Base-by-base conservation (phyloP, 2,329 filamentous ascomycete genomes). In the Fusarium cicatricum region DNA sequence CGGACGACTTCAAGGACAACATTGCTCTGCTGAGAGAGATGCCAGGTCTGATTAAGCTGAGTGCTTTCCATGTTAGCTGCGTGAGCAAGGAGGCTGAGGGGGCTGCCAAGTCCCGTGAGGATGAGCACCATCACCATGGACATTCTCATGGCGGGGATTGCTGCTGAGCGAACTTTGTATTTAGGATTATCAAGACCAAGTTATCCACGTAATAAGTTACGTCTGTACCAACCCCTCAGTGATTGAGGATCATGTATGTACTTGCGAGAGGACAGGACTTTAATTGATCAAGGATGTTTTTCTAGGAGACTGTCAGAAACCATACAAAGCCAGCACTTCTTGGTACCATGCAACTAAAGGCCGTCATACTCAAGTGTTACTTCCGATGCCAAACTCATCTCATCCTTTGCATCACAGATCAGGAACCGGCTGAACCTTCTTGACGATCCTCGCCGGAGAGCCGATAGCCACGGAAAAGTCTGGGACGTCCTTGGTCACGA, bases 401-500 rank as follows among this genome's bases (percentile, higher is more conserved):
- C 23, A 26, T 10, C 6, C 23, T 21, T n/a, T 2, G 11, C 34
- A 16, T 15, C 15, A 19, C 16, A 40, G 9, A 12, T 21, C 15
- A 11, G 43, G 43, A 4, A 77, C 68, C 11, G 74, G 60, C 4
- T 75, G 71, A 36, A 82, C 73, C 58, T 72, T 79, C 71, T 77
- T 82, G 11, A 82, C 70, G 2, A 83, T 78, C 60, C 65, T 74
- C 0, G 81, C 80, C 2, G 81, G 81, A 2, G 75, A 70, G 0
- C 81, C 81, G 23, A 81, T 68, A 0, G 79, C 81, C 3, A 83
- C 76, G 2, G 73, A 77, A 63, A 76, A 83, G 16, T 76, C 72
- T 0, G 80, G 79, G 12, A 84, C 75, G 40, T 77, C 74, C 65
- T 72, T 80, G 2, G 81, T 83, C 12, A 84, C 80, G 5, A 83